Evolutionary conservation across 139 green algal species (phyloP), one percentile per base, ranked within the genome.

Genomic region (Trebouxia sp.): DNA sequence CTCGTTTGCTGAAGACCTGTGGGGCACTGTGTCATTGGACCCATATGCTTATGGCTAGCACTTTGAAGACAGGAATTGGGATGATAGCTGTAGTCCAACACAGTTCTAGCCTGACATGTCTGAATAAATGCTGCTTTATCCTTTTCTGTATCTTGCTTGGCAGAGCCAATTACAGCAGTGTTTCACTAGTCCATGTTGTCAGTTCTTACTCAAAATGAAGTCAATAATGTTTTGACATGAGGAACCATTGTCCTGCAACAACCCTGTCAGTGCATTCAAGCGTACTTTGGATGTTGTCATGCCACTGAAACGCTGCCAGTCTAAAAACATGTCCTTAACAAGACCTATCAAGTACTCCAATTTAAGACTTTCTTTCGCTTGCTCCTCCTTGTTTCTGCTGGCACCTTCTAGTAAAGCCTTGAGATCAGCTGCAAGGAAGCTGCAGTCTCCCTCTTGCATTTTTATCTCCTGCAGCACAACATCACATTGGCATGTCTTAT

Each of bases 271-370:
- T 35, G 80, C 69, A 12, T 74, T 72, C 62, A 93, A 47, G 37
- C 82, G 83, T 53, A 82, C 70, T 79, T 85, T 88, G 39, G 85
- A 69, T 5, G 85, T 76, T 24, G 39, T 86, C 39, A 89, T 78
- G 32, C 89, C 89, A 43, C 80, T 83, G 62, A 92, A 86, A 51
- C 81, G 86, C 82, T 83, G 76, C 43, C 69, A 90, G 48, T 90
- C 90, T 41, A 90, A 48, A 77, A 88, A 90, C 22, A 94, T 78
- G 75, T 89, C 81, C 79, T 90, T 90, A 37, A 92, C 84, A 22
- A 91, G 81, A 4, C 62, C 76, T 20, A 70, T 72, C 22, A 81
- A 77, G 89, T 86, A 35, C 87, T 83, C 83, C 72, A 88, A 82
- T 78, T 88, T 86, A 12, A 87, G 87, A 74, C 90, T 84, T 53